A percentile compares a stretch with the other conserved stretches of the same genome.
Evolutionary conservation across 2,329 filamentous ascomycete genomes (phyloP).

Genomic region (Aspergillus arachidicola): DNA sequence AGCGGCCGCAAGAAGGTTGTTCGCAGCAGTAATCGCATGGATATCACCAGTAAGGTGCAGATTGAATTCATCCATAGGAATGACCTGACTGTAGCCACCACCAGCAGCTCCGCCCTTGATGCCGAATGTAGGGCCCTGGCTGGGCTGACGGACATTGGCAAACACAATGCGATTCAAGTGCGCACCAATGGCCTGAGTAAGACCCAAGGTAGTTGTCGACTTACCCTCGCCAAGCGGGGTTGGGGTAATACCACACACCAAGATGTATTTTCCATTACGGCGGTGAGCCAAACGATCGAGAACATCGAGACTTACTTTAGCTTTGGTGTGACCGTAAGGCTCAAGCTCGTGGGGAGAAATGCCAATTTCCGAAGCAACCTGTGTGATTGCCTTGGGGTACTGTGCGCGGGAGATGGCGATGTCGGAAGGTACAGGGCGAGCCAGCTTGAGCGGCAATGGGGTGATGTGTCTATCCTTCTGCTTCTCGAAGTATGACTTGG

Average conservation of each 20-base stretch:
- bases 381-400: constrained; percentile 86
- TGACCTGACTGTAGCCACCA: constrained; percentile 97
- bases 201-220: constrained; percentile 94
- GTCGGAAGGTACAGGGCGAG: constrained; percentile 87
- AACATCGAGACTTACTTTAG: constrained; percentile 84
- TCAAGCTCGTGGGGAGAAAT: constrained; percentile 88
- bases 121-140: constrained; percentile 95
- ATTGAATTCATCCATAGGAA: constrained; percentile 99
- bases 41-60: constrained; percentile 97
- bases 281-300: constrained; percentile 85
- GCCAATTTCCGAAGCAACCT: constrained; percentile 81
- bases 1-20: constrained; percentile 93
- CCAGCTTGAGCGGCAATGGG: constrained; percentile 79
- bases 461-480: constrained; percentile 79
- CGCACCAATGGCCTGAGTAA: constrained; percentile 88
- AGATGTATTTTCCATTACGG: constrained; percentile 83
- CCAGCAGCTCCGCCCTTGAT: constrained; percentile 98
- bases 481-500: constrained; percentile 77
- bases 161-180: constrained; percentile 87
- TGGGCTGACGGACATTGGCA: constrained; percentile 95
- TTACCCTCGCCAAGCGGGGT: constrained; percentile 97
- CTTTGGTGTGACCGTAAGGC: constrained; percentile 93
- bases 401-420: constrained; percentile 90
- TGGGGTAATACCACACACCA: constrained; percentile 94
- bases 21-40: constrained; percentile 93